phyloP scores from a whole-genome alignment of 2,329 filamentous ascomycete genomes.

The Calycina marina region DNA sequence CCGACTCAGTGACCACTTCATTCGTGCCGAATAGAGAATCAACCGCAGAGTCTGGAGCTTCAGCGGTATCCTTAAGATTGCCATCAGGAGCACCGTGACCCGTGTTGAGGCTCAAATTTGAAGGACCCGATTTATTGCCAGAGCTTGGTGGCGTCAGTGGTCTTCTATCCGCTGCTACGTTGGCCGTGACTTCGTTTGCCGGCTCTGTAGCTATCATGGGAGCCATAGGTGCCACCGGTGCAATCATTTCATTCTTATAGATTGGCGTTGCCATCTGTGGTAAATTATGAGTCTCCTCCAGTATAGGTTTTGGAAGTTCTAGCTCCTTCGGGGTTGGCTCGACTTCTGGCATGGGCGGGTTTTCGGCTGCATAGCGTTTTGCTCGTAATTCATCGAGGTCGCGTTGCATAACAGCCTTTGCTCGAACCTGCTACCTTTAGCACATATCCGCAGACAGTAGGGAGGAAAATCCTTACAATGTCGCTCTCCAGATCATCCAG shows the following conservation, averaged over 20 bases:
- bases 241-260: conserved; percentile 11
- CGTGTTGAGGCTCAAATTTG: conserved; percentile 7
- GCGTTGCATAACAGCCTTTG: conserved; percentile 40
- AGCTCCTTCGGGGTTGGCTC: conserved; percentile 3
- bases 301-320: background rate
- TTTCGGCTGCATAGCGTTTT: conserved; percentile 18
- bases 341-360: conserved; percentile 10
- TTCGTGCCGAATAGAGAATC: conserved; percentile 18
- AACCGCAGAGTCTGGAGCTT: conserved; percentile 14
- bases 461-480: conserved; percentile 29
- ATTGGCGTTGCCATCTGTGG: conserved; percentile 5
- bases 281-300: background rate
- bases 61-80: conserved; percentile 4
- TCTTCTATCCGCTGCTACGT: conserved; percentile 4
- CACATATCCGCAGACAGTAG: background rate
- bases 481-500: conserved; percentile 42
- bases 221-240: background rate
- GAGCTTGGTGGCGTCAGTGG: conserved; percentile 13
- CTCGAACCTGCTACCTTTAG: conserved; percentile 26
- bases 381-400: conserved; percentile 31
- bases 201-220: conserved; percentile 5
- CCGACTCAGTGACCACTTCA: conserved; percentile 9
- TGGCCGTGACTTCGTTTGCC: conserved; percentile 6
- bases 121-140: conserved; percentile 4
- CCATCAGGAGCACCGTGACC: background rate